Evolutionary conservation across 345 rosid species (phyloP), one percentile per base, ranked within the genome.

Genomic region (Linum trigynum): DNA sequence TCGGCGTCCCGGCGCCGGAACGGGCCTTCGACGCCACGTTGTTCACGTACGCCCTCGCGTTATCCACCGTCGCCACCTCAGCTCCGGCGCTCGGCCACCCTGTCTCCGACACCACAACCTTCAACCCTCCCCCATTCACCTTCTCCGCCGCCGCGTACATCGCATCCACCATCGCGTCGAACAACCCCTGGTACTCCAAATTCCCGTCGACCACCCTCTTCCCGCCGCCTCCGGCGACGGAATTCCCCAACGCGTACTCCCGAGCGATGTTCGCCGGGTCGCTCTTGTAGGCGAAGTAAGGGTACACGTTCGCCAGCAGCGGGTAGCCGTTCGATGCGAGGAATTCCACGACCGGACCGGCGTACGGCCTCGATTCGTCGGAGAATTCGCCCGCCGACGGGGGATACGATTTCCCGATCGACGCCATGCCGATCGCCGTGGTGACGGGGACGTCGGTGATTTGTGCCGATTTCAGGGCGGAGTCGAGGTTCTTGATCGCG

Each of bases 11-110:
- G 53, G 53, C 53, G 11, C 11, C 53, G 14, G 53, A 6, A 6
- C 53, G 14, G 14, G 14, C 53, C 53, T 9, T 48, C 53, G 53
- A 15, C 53, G 53, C 53, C 53, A 15, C 53, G 53, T 48, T 48
- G 14, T 48, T 48, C 14, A 48, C 53, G 15, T 48, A 48, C 53
- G 53, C 53, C 53, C 14, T 9, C 53, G 53, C 53, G 14, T 48
- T 48, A 7, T 7, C 15, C 53, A 48, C 11, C 11, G 53, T 48
- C 53, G 53, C 53, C 53, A 48, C 53, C 14, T 1, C 37, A 7
- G 59, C 50, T 15, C 76, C 77, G 6, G 67, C 66, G 4, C 66
- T 65, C 7, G 76, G 77, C 76, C 77, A 67, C 10, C 71, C 61
- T 0, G 35, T 57, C 38, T 57, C 35, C 32, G 71, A 36, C 16